Percentiles rank a stretch among this genome's conserved stretches.
phyloP scores from a whole-genome alignment of 2,329 filamentous ascomycete species.

The Seiridium unicorne region DNA sequence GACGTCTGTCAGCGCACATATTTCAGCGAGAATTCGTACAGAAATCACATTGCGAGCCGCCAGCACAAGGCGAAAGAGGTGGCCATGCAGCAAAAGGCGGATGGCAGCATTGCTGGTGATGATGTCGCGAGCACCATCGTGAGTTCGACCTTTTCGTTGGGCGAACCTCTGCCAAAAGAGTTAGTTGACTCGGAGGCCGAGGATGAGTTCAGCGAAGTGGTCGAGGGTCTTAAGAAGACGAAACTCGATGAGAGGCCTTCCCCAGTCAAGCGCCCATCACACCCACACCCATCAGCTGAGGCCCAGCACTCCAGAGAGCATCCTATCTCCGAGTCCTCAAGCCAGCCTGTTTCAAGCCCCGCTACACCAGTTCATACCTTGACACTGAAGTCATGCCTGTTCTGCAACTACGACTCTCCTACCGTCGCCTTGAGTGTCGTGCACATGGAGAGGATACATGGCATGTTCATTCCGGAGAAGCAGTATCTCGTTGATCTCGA shows the following conservation, averaged over 20 bases:
- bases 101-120: constrained; percentile 50
- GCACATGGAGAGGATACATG: constrained; percentile 91
- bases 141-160: constrained; percentile 88
- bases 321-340: constrained; percentile 32
- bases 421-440: constrained; percentile 72
- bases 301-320: constrained; percentile 46
- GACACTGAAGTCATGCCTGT: constrained; percentile 67
- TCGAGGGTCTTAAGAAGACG: constrained; percentile 73
- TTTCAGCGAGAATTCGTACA: constrained; percentile 93
- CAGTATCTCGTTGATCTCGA: constrained; percentile 79
- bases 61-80: constrained; percentile 78
- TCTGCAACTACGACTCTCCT: constrained; percentile 86
- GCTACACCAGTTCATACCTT: constrained; percentile 36
- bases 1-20: constrained; percentile 85
- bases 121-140: constrained; percentile 80
- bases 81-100: constrained; percentile 35
- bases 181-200: constrained; percentile 66
- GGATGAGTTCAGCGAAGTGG: constrained; percentile 73
- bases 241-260: constrained; percentile 39
- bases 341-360: constrained; percentile 42
- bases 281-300: constrained; percentile 43
- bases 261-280: constrained; percentile 53
- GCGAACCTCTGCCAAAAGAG: constrained; percentile 65
- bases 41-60: constrained; percentile 86
- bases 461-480: constrained; percentile 94